Conservation (phyloP, 331 rosid species). For the Quercus lobata region DNA sequence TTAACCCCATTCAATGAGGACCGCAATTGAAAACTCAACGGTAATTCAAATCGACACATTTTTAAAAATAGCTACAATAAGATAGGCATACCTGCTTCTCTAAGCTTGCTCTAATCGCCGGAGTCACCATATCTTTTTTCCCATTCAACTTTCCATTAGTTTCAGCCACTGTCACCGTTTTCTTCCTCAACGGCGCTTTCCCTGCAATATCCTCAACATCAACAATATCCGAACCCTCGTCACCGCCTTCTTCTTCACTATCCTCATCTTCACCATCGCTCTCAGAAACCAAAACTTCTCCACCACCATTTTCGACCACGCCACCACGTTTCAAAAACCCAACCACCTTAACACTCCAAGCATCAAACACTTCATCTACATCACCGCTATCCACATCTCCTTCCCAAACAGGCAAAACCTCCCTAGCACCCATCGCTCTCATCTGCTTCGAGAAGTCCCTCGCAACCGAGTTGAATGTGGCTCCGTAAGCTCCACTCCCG, state of each 20-base stretch:
- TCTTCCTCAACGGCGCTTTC: conserved; percentile 78
- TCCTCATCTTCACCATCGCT: conserved; percentile 40
- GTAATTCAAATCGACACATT: background rate
- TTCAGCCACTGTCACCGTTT: conserved; percentile 31
- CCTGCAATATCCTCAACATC: conserved; percentile 98
- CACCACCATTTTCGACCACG: conserved; percentile 39
- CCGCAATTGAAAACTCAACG: too few relatives aligned
- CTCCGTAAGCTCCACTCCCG: conserved; percentile 76
- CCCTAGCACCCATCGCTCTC: conserved; percentile 68
- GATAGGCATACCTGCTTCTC: conserved; percentile 61
- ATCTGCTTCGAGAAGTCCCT: conserved; percentile 48
- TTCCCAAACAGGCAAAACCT: conserved; percentile 62
- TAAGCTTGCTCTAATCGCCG: conserved; percentile 84
- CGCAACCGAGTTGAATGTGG: conserved; percentile 63
- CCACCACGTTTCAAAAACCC: conserved; percentile 40
- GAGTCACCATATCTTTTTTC: conserved; percentile 83
- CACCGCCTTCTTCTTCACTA: conserved; percentile 39
- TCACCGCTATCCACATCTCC: conserved; percentile 73
- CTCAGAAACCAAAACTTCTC: conserved; percentile 24
- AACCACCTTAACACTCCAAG: conserved; percentile 61
- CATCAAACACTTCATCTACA: conserved; percentile 52
- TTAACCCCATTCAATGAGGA: background rate
- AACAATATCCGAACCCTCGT: conserved; percentile 54
- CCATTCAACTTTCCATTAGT: conserved; percentile 66
- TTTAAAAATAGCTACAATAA: background rate